phyloP scores from a whole-genome alignment of 176 grass and related monocot genomes.

The Canna indica region DNA sequence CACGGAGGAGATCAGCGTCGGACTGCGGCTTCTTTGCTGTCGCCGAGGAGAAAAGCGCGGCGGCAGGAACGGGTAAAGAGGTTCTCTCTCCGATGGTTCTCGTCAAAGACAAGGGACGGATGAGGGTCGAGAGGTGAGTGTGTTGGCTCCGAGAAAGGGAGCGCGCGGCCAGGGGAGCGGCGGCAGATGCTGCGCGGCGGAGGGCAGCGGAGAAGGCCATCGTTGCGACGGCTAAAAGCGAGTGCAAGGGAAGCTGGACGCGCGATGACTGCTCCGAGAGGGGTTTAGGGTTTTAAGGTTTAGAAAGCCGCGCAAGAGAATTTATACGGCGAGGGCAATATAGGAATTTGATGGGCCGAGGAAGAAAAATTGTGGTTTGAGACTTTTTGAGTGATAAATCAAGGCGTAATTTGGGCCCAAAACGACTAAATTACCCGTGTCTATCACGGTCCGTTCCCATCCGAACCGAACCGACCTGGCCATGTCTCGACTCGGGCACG shows the following conservation, averaged over 20 bases:
- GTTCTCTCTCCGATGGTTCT: not conserved
- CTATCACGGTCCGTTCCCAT: too few species aligned
- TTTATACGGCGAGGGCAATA: too few species aligned
- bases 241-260: not conserved
- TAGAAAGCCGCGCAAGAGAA: too few species aligned
- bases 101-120: not conserved
- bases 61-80: not conserved
- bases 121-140: not conserved
- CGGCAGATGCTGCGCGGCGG: not conserved
- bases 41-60: slow-evolving; percentile 46
- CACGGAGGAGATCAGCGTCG: slow-evolving; percentile 45
- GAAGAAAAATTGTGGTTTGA: too few species aligned
- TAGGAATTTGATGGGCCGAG: too few species aligned
- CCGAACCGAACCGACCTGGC: too few species aligned
- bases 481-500: too few species aligned
- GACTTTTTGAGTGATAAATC: too few species aligned
- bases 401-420: too few species aligned
- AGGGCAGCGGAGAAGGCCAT: slow-evolving; percentile 10
- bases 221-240: not conserved
- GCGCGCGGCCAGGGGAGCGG: not conserved
- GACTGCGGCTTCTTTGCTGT: slow-evolving; percentile 23
- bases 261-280: not conserved
- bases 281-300: not conserved
- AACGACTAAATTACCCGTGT: too few species aligned
- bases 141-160: not conserved